Evolutionary conservation across 495 filamentous ascomycete species (phyloP).

Genomic region (Daldinia loculata): DNA sequence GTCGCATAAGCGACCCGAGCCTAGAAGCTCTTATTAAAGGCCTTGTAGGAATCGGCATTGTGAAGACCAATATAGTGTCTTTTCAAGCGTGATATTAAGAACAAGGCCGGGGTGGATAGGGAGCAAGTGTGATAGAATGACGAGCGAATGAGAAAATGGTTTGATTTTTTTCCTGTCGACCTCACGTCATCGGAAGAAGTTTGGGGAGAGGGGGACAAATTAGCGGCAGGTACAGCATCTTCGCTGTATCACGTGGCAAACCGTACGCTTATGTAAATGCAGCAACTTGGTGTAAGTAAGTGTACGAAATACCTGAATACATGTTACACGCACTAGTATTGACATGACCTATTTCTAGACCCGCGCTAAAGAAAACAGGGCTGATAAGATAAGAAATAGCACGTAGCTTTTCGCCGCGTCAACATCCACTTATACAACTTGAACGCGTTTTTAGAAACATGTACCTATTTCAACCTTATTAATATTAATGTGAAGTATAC

Average conservation of each 20-base stretch:
- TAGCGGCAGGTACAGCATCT: neutral
- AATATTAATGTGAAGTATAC: slow-evolving; percentile 1
- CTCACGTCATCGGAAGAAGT: slow-evolving; percentile 38
- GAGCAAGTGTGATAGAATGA: neutral
- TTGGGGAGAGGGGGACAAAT: slow-evolving; percentile 3
- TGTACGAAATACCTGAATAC: neutral
- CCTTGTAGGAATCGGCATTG: slow-evolving; percentile 40
- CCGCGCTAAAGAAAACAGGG: slow-evolving; percentile 11
- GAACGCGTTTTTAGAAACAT: slow-evolving; percentile 23
- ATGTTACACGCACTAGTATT: neutral
- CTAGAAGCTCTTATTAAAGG: slow-evolving; percentile 41
- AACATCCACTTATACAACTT: slow-evolving; percentile 19
- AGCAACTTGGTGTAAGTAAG: no score
- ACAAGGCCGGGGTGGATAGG: neutral
- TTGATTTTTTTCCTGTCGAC: slow-evolving; percentile 2
- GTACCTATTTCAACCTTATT: slow-evolving; percentile 3
- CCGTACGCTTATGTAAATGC: no score
- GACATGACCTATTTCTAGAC: neutral
- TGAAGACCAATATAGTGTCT: neutral
- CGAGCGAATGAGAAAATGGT: slow-evolving; percentile 5
- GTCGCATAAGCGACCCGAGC: slow-evolving; percentile 37
- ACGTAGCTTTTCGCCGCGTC: slow-evolving; percentile 14
- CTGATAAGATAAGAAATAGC: slow-evolving; percentile 34
- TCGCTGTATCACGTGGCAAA: slow-evolving; percentile 5
- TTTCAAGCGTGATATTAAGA: neutral